Conservation (phyloP, 139 green algal genomes). For the Chlorella sp. region DNA sequence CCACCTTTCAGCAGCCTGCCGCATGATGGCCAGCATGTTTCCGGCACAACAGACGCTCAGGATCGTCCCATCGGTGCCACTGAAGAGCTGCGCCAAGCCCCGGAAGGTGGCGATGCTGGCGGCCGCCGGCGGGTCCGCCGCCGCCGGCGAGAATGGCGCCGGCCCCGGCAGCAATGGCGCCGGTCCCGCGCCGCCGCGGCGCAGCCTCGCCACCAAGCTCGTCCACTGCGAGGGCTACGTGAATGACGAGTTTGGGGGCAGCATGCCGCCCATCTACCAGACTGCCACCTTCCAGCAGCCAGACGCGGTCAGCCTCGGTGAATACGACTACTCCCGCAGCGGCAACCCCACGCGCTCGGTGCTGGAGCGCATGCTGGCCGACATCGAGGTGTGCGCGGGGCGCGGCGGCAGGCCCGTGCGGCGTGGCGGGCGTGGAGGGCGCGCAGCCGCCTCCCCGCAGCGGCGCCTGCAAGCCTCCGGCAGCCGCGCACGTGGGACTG, state of each 20-base stretch:
- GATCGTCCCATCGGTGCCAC: no score
- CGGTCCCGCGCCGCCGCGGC: background rate
- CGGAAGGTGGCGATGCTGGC: no score
- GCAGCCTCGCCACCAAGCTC: constrained; percentile 47
- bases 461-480: no score
- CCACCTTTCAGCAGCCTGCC: no score
- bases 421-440: background rate
- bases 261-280: constrained; percentile 93
- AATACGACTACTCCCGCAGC: constrained; percentile 97
- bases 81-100: no score
- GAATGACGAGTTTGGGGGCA: constrained; percentile 81
- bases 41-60: no score
- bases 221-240: constrained; percentile 41
- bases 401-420: background rate
- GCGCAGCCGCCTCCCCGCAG: no score
- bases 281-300: constrained; percentile 90
- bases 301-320: constrained; percentile 73
- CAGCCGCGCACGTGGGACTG: no score
- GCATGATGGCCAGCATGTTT: no score
- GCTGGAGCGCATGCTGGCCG: background rate
- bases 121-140: no score
- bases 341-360: constrained; percentile 93
- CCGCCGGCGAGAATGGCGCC: background rate
- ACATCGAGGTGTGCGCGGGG: background rate
- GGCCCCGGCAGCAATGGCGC: constrained; percentile 6